Percentiles rank a stretch among this genome's conserved stretches.
phyloP scores from a whole-genome alignment of 1,139 yeast species.

The Debaryomyces coudertii region DNA sequence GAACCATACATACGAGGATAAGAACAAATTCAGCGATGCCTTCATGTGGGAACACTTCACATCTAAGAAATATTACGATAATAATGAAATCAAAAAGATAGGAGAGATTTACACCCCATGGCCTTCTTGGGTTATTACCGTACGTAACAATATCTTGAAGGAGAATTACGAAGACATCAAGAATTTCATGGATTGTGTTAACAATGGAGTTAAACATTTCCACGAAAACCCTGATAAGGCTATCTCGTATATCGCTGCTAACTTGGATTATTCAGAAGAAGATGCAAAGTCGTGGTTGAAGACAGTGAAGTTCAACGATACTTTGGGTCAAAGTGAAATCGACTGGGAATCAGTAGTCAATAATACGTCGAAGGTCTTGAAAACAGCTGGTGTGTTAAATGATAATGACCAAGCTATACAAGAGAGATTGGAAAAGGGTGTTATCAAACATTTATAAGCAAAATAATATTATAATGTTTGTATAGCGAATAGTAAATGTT shows the following conservation, averaged over 20 bases:
- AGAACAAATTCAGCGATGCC: slow-evolving; percentile 62
- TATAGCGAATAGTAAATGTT: too few relatives aligned
- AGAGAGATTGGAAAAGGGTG: slow-evolving; percentile 35
- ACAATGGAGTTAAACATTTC: slow-evolving; percentile 71
- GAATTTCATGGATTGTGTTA: slow-evolving; percentile 55
- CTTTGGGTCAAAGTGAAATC: slow-evolving; percentile 45
- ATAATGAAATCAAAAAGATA: slow-evolving; percentile 73
- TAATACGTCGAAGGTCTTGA: slow-evolving; percentile 63
- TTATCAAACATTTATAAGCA: slow-evolving; percentile 16
- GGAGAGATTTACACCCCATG: slow-evolving; percentile 94
- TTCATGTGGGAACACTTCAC: slow-evolving; percentile 98
- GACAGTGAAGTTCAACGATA: slow-evolving; percentile 65
- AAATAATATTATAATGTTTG: too few relatives aligned
- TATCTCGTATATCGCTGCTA: slow-evolving; percentile 59
- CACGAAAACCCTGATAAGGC: slow-evolving; percentile 64
- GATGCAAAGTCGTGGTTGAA: slow-evolving; percentile 82
- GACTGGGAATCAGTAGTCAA: slow-evolving; percentile 55
- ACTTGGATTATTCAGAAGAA: slow-evolving; percentile 73
- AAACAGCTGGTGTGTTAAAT: slow-evolving; percentile 60
- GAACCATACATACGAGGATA: slow-evolving; percentile 49
- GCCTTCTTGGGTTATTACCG: slow-evolving; percentile 91
- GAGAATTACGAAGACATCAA: slow-evolving; percentile 32
- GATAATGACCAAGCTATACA: slow-evolving; percentile 37
- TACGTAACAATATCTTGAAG: slow-evolving; percentile 38
- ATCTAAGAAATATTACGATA: slow-evolving; percentile 80